Conservation (phyloP, 768 basidiomycete species). For the Collybia nuda region DNA sequence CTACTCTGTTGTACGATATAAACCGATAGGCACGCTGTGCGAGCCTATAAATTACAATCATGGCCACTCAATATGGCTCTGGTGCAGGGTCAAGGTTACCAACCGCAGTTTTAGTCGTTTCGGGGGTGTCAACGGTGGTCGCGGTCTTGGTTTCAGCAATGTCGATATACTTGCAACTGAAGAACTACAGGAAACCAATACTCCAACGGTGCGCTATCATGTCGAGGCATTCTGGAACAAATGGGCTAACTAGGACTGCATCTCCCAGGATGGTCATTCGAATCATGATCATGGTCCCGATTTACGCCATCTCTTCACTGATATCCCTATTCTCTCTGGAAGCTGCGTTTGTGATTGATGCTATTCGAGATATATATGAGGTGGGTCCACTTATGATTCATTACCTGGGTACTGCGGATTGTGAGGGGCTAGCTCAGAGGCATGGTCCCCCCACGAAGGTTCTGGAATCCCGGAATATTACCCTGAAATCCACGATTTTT, state of each 20-base stretch:
- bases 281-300: slow-evolving; percentile 96
- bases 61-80: slow-evolving; percentile 19
- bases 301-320: slow-evolving; percentile 88
- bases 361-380: slow-evolving; percentile 93
- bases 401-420: too few relatives aligned
- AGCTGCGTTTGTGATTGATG: slow-evolving; percentile 96
- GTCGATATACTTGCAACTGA: slow-evolving; percentile 79
- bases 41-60: background rate
- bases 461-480: too few relatives aligned
- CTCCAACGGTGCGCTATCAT: slow-evolving; percentile 62
- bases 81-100: slow-evolving; percentile 65
- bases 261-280: slow-evolving; percentile 78
- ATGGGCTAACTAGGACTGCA: background rate
- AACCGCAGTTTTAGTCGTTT: slow-evolving; percentile 52
- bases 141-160: slow-evolving; percentile 72
- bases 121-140: slow-evolving; percentile 63
- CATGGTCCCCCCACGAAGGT: too few relatives aligned
- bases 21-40: too few relatives aligned
- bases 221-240: background rate
- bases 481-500: too few relatives aligned
- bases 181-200: slow-evolving; percentile 82
- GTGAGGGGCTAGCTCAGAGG: too few relatives aligned
- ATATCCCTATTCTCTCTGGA: slow-evolving; percentile 93
- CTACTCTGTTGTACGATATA: too few relatives aligned
- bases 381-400: slow-evolving; percentile 38